phyloP scores from a whole-genome alignment of 2,329 filamentous ascomycete species.

The Atkinsonella texensis region DNA sequence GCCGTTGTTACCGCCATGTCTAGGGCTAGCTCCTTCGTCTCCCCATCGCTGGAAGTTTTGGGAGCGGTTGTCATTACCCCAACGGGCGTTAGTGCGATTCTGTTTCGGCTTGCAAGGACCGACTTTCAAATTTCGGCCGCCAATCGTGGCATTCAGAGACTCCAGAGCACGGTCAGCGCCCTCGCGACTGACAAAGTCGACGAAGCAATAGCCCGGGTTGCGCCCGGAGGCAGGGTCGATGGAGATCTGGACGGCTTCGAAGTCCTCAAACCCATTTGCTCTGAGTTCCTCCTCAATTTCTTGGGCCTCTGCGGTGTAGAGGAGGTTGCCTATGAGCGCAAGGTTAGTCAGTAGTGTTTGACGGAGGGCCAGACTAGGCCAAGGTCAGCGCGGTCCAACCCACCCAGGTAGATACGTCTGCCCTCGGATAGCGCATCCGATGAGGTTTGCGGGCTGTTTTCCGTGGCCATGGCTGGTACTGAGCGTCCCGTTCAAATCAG shows the following conservation, averaged over 20 bases:
- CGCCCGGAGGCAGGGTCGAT: slow-evolving; percentile 55
- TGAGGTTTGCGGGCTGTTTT: background rate
- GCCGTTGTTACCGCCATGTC: background rate
- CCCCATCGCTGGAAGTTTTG: slow-evolving; percentile 29
- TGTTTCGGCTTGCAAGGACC: slow-evolving; percentile 50
- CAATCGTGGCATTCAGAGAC: slow-evolving; percentile 41
- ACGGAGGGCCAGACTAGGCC: background rate
- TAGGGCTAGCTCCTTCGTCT: slow-evolving; percentile 23
- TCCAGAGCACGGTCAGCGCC: slow-evolving; percentile 40
- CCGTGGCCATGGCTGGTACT: background rate
- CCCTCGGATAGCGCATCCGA: slow-evolving; percentile 16
- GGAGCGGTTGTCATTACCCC: slow-evolving; percentile 2
- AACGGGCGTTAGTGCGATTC: slow-evolving; percentile 7
- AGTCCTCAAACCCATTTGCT: slow-evolving; percentile 24
- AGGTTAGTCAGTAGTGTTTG: background rate
- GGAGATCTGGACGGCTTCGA: slow-evolving; percentile 52
- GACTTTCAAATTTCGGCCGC: slow-evolving; percentile 49
- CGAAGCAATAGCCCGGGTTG: slow-evolving; percentile 59
- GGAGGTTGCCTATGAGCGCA: slow-evolving; percentile 37
- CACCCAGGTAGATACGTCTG: slow-evolving; percentile 46
- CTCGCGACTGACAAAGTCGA: slow-evolving; percentile 48
- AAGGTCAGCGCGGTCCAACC: background rate
- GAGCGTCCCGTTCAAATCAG: background rate
- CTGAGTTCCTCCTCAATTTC: slow-evolving; percentile 50
- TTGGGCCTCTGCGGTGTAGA: slow-evolving; percentile 36